Base-by-base conservation (phyloP, 2,329 filamentous ascomycete species). In the Grosmannia serpens region DNA sequence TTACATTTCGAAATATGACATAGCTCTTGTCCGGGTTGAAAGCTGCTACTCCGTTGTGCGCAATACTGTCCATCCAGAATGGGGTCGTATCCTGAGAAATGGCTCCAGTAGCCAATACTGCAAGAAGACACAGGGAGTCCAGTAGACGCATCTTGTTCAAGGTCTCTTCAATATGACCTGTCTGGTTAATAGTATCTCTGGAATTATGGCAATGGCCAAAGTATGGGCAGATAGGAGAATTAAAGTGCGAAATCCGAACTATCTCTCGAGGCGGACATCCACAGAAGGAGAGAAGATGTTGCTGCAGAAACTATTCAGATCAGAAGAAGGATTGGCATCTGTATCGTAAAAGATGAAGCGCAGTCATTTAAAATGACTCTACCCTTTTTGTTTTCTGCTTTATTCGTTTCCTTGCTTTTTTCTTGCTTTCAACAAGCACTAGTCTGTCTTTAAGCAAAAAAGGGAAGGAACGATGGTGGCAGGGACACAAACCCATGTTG, bases 11-110 rank as follows among this genome's bases (percentile, higher is more conserved):
- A 44, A 60, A 65, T 6, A 65, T 35, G 7, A 27, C 49, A 57
- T 65, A 65, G 26, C 60, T 62, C 22, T 70, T 67, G 61, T 76
- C 69, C 1, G 65, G 57, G 62, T 77, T 76, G 69, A 77, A 78
- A 2, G 77, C 69, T 0, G 77, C 72, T 24, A 74, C 67, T 57
- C 77, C 77, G 58, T 76, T 74, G 62, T 78, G 77, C 13, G 66
- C 64, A 58, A 79, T 70, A 24, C 72, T 68, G 35, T 76, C 75
- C 69, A 79, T 71, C 73, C 73, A 74, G 65, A 68, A 74, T 10
- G 61, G 57, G 26, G 54, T 20, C 2, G 65, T 60, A 9, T 65
- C 64, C 35, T 62, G 63, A 50, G 62, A 65, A 5, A 47, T n/a
- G 4, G 38, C 49, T 13, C 41, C n/a, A 0, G 35, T 49, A 27